Percentiles rank a stretch among this genome's conserved stretches.
phyloP scores from a whole-genome alignment of 2,329 filamentous ascomycete genomes.

The Botrytis aclada region DNA sequence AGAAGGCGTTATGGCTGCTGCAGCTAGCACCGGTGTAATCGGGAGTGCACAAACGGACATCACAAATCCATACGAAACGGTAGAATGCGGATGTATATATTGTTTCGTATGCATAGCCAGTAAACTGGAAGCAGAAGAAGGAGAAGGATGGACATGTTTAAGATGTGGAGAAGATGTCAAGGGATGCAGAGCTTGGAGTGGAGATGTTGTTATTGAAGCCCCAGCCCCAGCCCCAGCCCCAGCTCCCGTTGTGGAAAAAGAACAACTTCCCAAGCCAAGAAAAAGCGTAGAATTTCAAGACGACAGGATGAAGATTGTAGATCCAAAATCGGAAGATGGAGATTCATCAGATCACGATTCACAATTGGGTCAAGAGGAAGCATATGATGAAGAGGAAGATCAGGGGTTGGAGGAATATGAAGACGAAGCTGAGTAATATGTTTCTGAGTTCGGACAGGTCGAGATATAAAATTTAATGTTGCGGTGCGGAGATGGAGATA shows the following conservation, averaged over 20 bases:
- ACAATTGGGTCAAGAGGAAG: constrained; percentile 30
- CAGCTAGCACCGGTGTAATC: constrained; percentile 67
- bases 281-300: constrained; percentile 12
- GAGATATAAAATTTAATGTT: background rate
- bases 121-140: constrained; percentile 85
- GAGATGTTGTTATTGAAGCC: constrained; percentile 71
- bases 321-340: background rate
- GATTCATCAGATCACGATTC: constrained; percentile 26
- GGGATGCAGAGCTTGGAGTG: constrained; percentile 86
- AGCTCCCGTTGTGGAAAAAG: background rate
- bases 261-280: background rate
- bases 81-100: constrained; percentile 88
- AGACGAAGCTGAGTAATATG: background rate
- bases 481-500: background rate
- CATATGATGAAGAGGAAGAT: constrained; percentile 34
- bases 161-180: constrained; percentile 81
- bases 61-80: constrained; percentile 91
- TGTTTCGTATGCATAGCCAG: constrained; percentile 96
- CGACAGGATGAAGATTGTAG: background rate
- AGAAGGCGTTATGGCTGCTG: constrained; percentile 69
- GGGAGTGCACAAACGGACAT: constrained; percentile 90
- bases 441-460: background rate
- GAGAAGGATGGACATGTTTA: constrained; percentile 89
- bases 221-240: constrained; percentile 18
- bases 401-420: constrained; percentile 7